Evolutionary conservation across 257 asterid species (phyloP), one percentile per base, ranked within the genome.

Genomic region (Petrea volubilis): DNA sequence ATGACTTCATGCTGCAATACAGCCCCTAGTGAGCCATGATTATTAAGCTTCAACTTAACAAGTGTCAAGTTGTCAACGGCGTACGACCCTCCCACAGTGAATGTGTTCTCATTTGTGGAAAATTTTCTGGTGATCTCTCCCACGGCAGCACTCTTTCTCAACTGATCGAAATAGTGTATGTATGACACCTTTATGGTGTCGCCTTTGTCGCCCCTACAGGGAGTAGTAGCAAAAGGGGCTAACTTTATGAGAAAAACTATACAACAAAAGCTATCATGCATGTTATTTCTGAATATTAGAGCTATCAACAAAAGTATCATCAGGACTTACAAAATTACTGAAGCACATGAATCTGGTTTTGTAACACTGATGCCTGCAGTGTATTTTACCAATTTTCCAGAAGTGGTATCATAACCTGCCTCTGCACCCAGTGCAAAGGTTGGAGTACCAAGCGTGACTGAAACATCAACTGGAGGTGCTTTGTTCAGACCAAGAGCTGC

Each of bases 381-480:
- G 82, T 92, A 92, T 71, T 92, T 92, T 3, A 89, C 81, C 36
- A 92, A 70, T 70, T 86, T 78, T 57, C 88, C 87, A 0, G 90
- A 79, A 36, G 88, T 65, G 51, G 97, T 88, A 51, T 88, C 96
- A 63, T 92, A 92, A 60, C 91, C 81, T 34, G 96, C 97, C 80
- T 92, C 98, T 20, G 93, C 95, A 66, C 97, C 98, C 60, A 92
- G 31, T 68, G 90, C 89, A 77, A 92, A 86, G 64, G 95, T 90
- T 75, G 97, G 91, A 58, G 96, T 92, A 36, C 98, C 98, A 50
- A 92, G 74, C 1, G 97, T 84, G 55, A 83, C 79, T 0, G 97
- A 83, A 15, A 87, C 78, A 78, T 90, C 97, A 36, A 90, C 62
- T 25, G 86, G 82, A 34, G 96, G 98, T 18, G 79, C 63, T 79